A percentile compares a stretch with the other conserved stretches of the same genome.
phyloP scores from a whole-genome alignment of 176 grass and related monocot species.

The Melocanna baccifera region DNA sequence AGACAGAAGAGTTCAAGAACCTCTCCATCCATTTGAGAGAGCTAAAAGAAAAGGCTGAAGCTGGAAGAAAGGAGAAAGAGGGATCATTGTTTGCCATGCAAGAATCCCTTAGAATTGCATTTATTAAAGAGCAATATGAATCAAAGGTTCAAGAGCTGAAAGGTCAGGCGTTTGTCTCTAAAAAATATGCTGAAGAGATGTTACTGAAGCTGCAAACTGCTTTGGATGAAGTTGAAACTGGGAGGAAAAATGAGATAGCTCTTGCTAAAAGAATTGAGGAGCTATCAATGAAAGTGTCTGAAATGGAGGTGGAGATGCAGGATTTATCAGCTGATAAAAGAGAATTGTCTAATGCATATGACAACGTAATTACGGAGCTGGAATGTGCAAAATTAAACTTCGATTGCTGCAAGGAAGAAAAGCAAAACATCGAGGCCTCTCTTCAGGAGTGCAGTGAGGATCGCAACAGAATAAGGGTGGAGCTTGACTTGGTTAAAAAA shows the following conservation, averaged over 20 bases:
- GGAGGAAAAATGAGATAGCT: constrained; percentile 85
- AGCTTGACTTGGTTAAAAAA: constrained; percentile 83
- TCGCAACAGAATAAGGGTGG: constrained; percentile 61
- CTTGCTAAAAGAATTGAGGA: constrained; percentile 92
- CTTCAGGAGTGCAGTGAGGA: constrained; percentile 86
- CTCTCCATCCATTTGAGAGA: constrained; percentile 83
- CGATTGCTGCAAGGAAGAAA: constrained; percentile 94
- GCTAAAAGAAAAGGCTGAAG: constrained; percentile 84
- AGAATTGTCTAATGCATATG: constrained; percentile 82
- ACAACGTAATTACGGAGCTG: constrained; percentile 73
- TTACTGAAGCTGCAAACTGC: constrained; percentile 89
- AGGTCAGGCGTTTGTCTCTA: constrained; percentile 67
- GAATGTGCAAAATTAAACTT: constrained; percentile 79
- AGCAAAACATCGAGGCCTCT: constrained; percentile 65
- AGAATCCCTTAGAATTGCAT: constrained; percentile 94
- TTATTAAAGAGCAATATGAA: constrained; percentile 98
- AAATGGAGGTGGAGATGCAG: constrained; percentile 77
- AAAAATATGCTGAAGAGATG: constrained; percentile 98
- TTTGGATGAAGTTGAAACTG: constrained; percentile 85
- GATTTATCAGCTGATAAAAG: constrained; percentile 70
- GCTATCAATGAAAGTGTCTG: constrained; percentile 73
- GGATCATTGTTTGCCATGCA: constrained; percentile 65
- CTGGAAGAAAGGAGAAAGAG: constrained; percentile 76
- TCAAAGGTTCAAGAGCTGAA: constrained; percentile 93
- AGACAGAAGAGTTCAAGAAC: constrained; percentile 88